Base-by-base conservation (phyloP, 2,329 filamentous ascomycete genomes). In the Xylaria sp. region DNA sequence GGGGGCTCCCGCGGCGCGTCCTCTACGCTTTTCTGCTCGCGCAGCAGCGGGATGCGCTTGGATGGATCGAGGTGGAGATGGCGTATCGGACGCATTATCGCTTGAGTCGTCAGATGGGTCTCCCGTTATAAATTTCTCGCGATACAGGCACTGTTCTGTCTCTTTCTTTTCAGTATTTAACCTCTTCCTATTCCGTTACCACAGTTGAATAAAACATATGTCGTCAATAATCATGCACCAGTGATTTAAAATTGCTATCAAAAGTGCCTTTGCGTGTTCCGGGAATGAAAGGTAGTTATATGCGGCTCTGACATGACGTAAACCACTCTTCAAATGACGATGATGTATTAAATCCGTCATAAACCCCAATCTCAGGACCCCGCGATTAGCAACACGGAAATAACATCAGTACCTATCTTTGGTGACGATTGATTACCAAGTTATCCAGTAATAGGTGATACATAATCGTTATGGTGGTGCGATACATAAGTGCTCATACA, bases 11-110 rank as follows among this genome's bases (percentile, higher is more conserved):
- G 52, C 62, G 52, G 70, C 57, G 63, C 71, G 28, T 67, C 73
- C 58, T 61, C 71, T 37, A 70, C 67, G 61, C 52, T 66, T n/a
- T 65, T 50, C 67, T 77, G 72, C 55, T 75, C 73, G 46, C 75
- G 76, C 51, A 80, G 77, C 31, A 79, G 67, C 5, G 78, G 78
- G 55, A 76, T 67, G 52, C 79, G 75, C 58, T 77, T 70, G 3
- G 72, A 73, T 2, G 75, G 64, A 58, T 75, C 65, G 31, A 77
- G 64, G 65, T 74, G 71, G 20, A 77, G 70, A 64, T 78, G 73
- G 48, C 72, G 69, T 54, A 69, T 73, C 25, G 73, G 56, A 64
- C 65, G 61, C 74, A 76, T 76, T 1, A 6, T 55, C 12, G 15
- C 15, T 18, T 4, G 28, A 6, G 5, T 28, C 5, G 5, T 28